phyloP scores from a whole-genome alignment of 1,284 basidiomycete species.

The Tilletiopsis washingtonensis region DNA sequence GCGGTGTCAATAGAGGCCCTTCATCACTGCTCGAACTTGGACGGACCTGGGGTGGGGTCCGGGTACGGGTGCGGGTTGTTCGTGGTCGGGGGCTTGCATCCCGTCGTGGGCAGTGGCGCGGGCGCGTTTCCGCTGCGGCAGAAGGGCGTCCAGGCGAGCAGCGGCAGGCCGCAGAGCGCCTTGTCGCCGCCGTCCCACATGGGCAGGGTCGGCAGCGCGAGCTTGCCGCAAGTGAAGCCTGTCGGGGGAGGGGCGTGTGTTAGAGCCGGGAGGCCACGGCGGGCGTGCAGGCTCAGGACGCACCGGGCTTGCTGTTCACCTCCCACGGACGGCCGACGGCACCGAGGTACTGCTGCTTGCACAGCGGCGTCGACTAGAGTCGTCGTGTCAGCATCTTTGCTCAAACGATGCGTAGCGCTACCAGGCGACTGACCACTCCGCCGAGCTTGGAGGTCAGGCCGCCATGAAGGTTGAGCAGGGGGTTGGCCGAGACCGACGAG shows the following conservation, averaged over 20 bases:
- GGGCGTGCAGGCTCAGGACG: not conserved
- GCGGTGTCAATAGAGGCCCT: no score
- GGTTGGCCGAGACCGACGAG: no score
- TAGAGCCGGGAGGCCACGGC: conserved; percentile 1
- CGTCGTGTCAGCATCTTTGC: no score
- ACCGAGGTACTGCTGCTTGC: not conserved
- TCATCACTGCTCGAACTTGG: not conserved
- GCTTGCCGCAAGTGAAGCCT: no score
- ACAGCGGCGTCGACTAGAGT: no score
- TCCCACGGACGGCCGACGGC: conserved; percentile 11
- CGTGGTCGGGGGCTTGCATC: not conserved
- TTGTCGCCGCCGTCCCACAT: conserved; percentile 16
- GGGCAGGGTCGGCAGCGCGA: no score
- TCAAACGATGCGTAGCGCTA: no score
- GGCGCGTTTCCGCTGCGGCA: conserved; percentile 14
- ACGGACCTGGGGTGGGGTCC: not conserved
- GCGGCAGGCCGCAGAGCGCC: conserved; percentile 3
- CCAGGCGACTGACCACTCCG: no score
- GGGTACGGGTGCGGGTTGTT: no score
- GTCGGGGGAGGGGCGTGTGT: no score
- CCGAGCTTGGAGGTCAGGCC: no score
- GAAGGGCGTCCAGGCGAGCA: conserved; percentile 3
- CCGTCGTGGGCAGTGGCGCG: conserved; percentile 5
- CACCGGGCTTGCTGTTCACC: conserved; percentile 7
- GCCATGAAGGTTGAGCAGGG: no score